These are phyloP conservation scores for Xylariomycetidae sp. DNA, from an alignment of 2,329 filamentous ascomycete species.

Conservation along the genomic window DNA sequence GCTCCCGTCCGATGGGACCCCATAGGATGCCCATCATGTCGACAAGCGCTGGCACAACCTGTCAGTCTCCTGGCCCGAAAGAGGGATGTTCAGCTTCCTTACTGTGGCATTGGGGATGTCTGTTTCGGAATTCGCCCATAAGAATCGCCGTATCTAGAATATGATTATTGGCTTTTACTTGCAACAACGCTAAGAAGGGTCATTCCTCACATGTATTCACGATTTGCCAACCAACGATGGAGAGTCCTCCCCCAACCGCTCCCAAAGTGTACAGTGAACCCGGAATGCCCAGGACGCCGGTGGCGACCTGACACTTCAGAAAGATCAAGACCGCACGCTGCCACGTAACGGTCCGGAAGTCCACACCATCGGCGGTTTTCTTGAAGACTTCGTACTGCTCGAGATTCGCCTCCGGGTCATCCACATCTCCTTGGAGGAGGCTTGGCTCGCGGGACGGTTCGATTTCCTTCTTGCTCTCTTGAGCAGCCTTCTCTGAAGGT, in stretches of 20 bases:
- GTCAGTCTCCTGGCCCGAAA: too few relatives aligned
- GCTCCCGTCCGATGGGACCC: slow-evolving; percentile 18
- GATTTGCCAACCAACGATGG: slow-evolving; percentile 18
- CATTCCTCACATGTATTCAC: slow-evolving; percentile 24
- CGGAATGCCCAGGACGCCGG: slow-evolving; percentile 19
- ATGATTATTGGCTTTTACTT: neutral
- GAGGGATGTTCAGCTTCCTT: too few relatives aligned
- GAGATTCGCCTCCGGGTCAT: too few relatives aligned
- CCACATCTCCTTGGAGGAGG: too few relatives aligned
- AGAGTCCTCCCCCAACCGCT: slow-evolving; percentile 30
- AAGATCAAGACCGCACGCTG: slow-evolving; percentile 36
- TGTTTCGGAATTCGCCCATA: slow-evolving; percentile 21
- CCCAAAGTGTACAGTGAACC: slow-evolving; percentile 13
- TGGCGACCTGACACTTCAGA: slow-evolving; percentile 29
- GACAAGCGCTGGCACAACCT: slow-evolving; percentile 12
- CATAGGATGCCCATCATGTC: slow-evolving; percentile 20
- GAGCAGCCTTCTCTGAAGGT: too few relatives aligned
- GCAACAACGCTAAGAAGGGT: neutral
- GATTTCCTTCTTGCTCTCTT: too few relatives aligned
- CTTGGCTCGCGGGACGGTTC: too few relatives aligned
- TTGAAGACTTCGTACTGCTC: slow-evolving; percentile 26
- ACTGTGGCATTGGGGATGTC: slow-evolving; percentile 21
- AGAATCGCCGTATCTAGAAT: slow-evolving; percentile 16
- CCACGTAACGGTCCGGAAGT: slow-evolving; percentile 32
- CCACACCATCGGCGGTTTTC: slow-evolving; percentile 19